phyloP scores from a whole-genome alignment of 2,329 filamentous ascomycete species.

The Ceratocystis diversiconidia region DNA sequence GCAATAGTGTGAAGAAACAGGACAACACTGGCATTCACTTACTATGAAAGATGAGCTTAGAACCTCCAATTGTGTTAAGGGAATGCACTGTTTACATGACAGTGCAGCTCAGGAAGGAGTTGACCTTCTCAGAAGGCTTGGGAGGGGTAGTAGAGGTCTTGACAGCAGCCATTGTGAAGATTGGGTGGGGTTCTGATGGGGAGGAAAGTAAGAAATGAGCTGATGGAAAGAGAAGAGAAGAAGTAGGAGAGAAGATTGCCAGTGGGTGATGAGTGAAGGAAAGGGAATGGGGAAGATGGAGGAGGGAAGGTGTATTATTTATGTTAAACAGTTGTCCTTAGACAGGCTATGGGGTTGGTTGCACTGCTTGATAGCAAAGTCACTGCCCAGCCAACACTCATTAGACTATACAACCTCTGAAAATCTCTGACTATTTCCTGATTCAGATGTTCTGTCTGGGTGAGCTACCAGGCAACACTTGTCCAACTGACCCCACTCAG shows the following conservation, averaged over 20 bases:
- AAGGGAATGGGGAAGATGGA: not conserved
- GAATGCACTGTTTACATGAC: not conserved
- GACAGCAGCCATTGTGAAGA: conserved; percentile 15
- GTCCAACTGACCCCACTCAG: not conserved
- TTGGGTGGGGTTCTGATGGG: not conserved
- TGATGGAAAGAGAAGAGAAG: not conserved
- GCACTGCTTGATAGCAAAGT: not conserved
- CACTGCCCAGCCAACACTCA: not conserved
- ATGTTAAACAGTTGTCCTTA: not conserved
- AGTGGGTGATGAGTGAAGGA: conserved; percentile 11
- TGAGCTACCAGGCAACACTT: not conserved
- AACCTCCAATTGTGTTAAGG: not conserved
- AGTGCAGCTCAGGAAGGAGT: not conserved
- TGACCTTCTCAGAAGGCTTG: not conserved
- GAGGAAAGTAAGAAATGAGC: not conserved
- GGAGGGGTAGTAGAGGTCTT: conserved; percentile 7
- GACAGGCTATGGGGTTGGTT: not conserved
- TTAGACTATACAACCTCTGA: not conserved
- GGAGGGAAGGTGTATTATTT: conserved; percentile 1
- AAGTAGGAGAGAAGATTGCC: not conserved
- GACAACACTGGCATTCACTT: not conserved
- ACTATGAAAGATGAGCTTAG: not conserved
- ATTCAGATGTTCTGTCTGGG: not conserved
- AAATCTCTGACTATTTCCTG: not conserved
- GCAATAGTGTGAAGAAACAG: not conserved